These are phyloP conservation scores for Hypholoma sublateritium DNA, from an alignment of 768 basidiomycete genomes.

Conservation along the genomic window DNA sequence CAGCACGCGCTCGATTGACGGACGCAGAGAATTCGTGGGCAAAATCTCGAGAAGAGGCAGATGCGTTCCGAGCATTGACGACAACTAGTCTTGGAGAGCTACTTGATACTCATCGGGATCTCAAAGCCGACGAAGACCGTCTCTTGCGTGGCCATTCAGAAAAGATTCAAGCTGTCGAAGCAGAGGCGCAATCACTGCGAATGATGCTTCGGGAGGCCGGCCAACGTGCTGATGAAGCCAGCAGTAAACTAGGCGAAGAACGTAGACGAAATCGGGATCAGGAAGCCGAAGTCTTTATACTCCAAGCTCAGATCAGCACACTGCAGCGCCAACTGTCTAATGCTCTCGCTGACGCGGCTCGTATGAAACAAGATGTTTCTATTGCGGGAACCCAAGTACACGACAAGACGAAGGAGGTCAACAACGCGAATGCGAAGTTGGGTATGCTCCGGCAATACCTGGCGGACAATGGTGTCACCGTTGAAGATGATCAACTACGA, in stretches of 20 bases:
- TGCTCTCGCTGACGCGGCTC: slow-evolving; percentile 67
- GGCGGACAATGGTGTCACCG: slow-evolving; percentile 80
- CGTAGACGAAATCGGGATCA: slow-evolving; percentile 61
- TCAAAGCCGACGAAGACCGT: slow-evolving; percentile 83
- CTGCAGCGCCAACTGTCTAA: slow-evolving; percentile 73
- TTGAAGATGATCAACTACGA: slow-evolving; percentile 69
- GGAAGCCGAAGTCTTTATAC: slow-evolving; percentile 59
- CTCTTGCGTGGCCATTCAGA: slow-evolving; percentile 74
- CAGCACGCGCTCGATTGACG: slow-evolving; percentile 59
- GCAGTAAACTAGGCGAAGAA: slow-evolving; percentile 65
- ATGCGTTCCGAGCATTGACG: slow-evolving; percentile 83
- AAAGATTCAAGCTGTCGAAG: slow-evolving; percentile 78
- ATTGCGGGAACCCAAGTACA: slow-evolving; percentile 64
- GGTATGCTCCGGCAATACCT: slow-evolving; percentile 83
- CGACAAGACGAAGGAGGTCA: slow-evolving; percentile 62
- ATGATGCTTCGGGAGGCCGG: slow-evolving; percentile 78
- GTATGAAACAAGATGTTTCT: slow-evolving; percentile 66
- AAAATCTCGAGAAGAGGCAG: slow-evolving; percentile 91
- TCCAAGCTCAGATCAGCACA: slow-evolving; percentile 73
- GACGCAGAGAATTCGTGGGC: slow-evolving; percentile 92
- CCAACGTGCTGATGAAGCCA: slow-evolving; percentile 68
- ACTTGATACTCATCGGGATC: slow-evolving; percentile 83
- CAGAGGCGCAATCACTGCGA: slow-evolving; percentile 73
- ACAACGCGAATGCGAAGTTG: slow-evolving; percentile 72
- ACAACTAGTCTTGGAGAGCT: slow-evolving; percentile 85